phyloP scores from a whole-genome alignment of 768 basidiomycete genomes.

The Lepiota brunneoincarnata region DNA sequence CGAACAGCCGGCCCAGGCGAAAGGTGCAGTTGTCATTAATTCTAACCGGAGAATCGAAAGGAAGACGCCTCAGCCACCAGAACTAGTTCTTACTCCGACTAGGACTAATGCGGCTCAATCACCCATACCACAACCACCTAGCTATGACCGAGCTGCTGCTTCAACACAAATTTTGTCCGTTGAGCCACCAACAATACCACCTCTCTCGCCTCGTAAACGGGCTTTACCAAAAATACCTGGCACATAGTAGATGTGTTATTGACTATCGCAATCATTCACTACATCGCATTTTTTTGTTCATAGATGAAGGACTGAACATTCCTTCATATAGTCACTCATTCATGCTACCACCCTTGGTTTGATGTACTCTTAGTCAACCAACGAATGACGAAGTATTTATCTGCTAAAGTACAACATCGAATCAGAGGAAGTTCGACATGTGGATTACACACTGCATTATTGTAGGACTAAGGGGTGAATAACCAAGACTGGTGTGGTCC shows the following conservation, averaged over 20 bases:
- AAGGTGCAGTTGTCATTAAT: too few species aligned
- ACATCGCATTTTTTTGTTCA: too few species aligned
- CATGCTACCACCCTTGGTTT: background rate
- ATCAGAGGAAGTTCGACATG: slow-evolving; percentile 1
- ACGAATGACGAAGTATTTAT: background rate
- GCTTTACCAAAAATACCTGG: background rate
- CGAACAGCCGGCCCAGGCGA: too few species aligned
- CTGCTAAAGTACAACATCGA: slow-evolving; percentile 6
- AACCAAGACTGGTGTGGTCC: slow-evolving; percentile 3
- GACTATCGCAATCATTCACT: background rate
- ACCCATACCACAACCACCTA: background rate
- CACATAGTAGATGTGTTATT: background rate
- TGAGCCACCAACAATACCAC: background rate
- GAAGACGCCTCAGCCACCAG: too few species aligned
- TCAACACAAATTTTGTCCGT: background rate
- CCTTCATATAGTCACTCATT: background rate
- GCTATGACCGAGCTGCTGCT: background rate
- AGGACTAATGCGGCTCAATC: background rate
- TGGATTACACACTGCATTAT: slow-evolving; percentile 10
- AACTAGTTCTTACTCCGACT: too few species aligned
- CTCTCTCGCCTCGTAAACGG: background rate
- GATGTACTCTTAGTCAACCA: background rate
- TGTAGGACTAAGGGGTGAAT: slow-evolving; percentile 1
- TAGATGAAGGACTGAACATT: too few species aligned
- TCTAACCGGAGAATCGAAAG: too few species aligned